phyloP scores from a whole-genome alignment of 1,284 basidiomycete species.

The Tilletia walkeri region DNA sequence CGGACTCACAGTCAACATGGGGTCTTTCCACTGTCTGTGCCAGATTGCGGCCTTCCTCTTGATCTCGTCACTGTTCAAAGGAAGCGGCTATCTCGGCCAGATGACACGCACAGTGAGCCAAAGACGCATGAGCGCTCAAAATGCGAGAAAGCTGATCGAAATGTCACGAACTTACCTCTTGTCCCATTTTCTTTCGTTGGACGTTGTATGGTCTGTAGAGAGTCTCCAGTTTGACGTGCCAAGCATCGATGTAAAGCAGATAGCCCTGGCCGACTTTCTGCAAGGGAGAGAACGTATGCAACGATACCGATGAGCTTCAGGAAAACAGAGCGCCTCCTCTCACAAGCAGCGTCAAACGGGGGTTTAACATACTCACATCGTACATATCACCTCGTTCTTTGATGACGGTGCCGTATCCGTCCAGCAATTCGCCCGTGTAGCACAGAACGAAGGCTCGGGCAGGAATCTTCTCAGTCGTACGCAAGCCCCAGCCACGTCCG shows the following conservation, averaged over 20 bases:
- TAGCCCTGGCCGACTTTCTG: slow-evolving; percentile 72
- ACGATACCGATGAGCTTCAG: too few species aligned
- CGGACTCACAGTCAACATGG: not conserved
- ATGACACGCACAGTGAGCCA: not conserved
- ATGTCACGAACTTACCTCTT: not conserved
- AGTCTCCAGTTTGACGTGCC: slow-evolving; percentile 6
- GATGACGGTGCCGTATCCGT: slow-evolving; percentile 65
- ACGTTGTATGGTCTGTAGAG: not conserved
- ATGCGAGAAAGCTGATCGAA: too few species aligned
- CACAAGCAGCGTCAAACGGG: too few species aligned
- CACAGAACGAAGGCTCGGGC: slow-evolving; percentile 73
- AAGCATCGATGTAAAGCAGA: slow-evolving; percentile 73
- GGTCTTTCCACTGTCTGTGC: not conserved
- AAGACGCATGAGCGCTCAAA: too few species aligned
- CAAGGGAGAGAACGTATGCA: not conserved
- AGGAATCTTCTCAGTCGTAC: slow-evolving; percentile 38
- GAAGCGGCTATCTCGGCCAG: not conserved
- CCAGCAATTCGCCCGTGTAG: slow-evolving; percentile 79
- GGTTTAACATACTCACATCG: slow-evolving; percentile 16
- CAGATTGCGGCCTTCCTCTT: not conserved
- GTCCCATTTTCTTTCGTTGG: not conserved
- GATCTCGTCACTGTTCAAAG: not conserved
- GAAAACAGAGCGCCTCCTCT: too few species aligned
- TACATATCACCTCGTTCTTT: slow-evolving; percentile 67
- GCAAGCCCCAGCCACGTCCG: slow-evolving; percentile 64